Evolutionary conservation across 352 stramenopile genomes (phyloP), one percentile per base, ranked within the genome.

Genomic region (Phytophthora hybrid): DNA sequence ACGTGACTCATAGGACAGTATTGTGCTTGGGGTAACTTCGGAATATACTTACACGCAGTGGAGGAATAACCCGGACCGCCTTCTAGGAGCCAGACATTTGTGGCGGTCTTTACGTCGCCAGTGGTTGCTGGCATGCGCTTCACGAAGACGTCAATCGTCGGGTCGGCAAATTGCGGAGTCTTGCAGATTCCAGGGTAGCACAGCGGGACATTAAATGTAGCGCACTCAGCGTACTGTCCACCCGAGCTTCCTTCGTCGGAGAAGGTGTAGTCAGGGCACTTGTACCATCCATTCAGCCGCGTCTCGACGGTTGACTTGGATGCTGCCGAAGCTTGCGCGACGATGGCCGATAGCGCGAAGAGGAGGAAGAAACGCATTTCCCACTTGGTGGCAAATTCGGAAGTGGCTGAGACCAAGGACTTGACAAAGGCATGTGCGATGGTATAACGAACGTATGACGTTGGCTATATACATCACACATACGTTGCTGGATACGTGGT

Each of bases 51-150:
- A 83, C 77, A 77, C 2, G 64, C 63, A 58, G 66, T 70, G n/a
- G 74, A 82, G 1, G 53, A 59, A 16, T 67, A 69, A n/a, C n/a
- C n/a, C 0, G 78, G 69, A 5, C 78, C 75, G 18, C 72, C 76
- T 66, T 85, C 61, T 9, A 83, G 39, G 39, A 83, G 70, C 78
- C 76, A 83, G 3, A 85, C 54, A 56, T 81, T 82, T 6, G 59
- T 63, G 14, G 55, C 56, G 14, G 34, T 63, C 21, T 47, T 44
- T 13, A 47, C 13, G 19, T 78, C 59, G 9, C n/a, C 51, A 11
- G 11, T 7, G 4, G 29, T 41, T 0, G 67, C 72, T 7, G 65
- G 58, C 8, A 83, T 66, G 9, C 78, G 75, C 60, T 85, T 82
- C 26, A 77, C 58, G 46, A 82, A 82, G 4, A 82, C 59, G 37